A percentile compares a stretch with the other conserved stretches of the same genome.
Evolutionary conservation across 208 protist genomes (phyloP).

Genomic region (Leishmania amazonensis): DNA sequence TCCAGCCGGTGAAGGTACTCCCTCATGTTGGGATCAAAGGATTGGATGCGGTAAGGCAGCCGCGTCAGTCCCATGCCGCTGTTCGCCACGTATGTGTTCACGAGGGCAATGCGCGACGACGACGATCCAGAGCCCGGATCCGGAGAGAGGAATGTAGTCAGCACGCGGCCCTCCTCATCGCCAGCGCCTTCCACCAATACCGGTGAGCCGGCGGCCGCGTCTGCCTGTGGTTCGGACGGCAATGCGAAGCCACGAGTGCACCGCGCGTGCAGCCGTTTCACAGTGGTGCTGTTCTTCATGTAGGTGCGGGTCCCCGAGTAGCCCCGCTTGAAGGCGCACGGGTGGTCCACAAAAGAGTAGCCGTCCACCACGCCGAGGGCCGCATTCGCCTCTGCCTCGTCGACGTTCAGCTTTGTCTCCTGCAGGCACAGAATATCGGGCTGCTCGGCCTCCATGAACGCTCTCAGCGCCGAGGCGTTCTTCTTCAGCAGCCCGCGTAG

Average conservation of each 20-base stretch:
- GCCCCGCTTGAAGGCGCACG: slow-evolving; percentile 78
- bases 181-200: slow-evolving; percentile 20
- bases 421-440: slow-evolving; percentile 91
- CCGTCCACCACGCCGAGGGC: slow-evolving; percentile 65
- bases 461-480: slow-evolving; percentile 46
- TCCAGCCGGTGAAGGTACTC: slow-evolving; percentile 51
- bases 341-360: slow-evolving; percentile 80
- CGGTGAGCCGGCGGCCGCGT: neutral
- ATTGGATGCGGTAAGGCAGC: slow-evolving; percentile 80
- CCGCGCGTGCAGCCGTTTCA: slow-evolving; percentile 20
- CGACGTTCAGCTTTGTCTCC: slow-evolving; percentile 92
- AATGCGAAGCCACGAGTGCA: slow-evolving; percentile 42
- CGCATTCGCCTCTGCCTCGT: slow-evolving; percentile 52
- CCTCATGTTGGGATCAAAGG: slow-evolving; percentile 80
- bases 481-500: slow-evolving; percentile 86
- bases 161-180: slow-evolving; percentile 88
- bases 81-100: slow-evolving; percentile 96
- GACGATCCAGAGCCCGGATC: neutral
- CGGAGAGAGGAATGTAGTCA: slow-evolving; percentile 78
- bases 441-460: slow-evolving; percentile 61
- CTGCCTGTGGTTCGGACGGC: slow-evolving; percentile 1
- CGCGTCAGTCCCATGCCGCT: slow-evolving; percentile 88
- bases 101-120: slow-evolving; percentile 54
- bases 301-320: slow-evolving; percentile 92
- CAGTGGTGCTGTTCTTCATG: slow-evolving; percentile 36